Base-by-base conservation (phyloP, 768 basidiomycete species). In the Termitomyces sp. region DNA sequence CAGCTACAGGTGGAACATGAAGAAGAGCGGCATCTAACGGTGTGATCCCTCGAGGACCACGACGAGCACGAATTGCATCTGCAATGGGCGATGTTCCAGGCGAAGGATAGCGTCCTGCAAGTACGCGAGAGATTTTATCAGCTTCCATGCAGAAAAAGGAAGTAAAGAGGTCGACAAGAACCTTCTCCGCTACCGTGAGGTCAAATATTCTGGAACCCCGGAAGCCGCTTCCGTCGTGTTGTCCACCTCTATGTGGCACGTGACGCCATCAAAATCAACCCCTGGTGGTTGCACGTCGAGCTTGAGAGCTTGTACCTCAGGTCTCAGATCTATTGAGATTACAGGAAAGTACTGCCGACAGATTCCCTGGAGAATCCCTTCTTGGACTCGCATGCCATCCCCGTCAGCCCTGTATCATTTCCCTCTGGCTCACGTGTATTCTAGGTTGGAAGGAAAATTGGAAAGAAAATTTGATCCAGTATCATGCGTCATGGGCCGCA, bases 11-110 rank as follows among this genome's bases (percentile, higher is more conserved):
- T 0, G 80, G 79, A 16, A 77, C 74, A 61, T 81, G 80, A 1
- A 82, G 68, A 9, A 83, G 66, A 20, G 77, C 74, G 3, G 73
- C 78, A 62, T 83, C 81, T 22, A 83, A 74, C 0, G 76, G 72
- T 9, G 79, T 81, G 28, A 83, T 68, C 0, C 80, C 80, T 30
- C 80, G 68, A 45, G 69, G 71, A 30, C 79, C 81, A 24, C 81
- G 75, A 52, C 81, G 74, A 57, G 70, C 71, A 38, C 79, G 74
- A 51, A 83, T 83, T 1, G 72, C 71, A 67, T 83, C 80, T 14
- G 78, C 81, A 47, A 79, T 69, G 11, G 67, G 62, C 4, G 77
- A 78, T 20, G 69, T 66, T 2, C 79, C 79, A 40, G 74, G 71
- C 6, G 71, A 62, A 16, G 79, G 80, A 60, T 74, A 76, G 35